Evolutionary conservation across 1,284 basidiomycete species (phyloP), one percentile per base, ranked within the genome.

Genomic region (Ustilago lituana): DNA sequence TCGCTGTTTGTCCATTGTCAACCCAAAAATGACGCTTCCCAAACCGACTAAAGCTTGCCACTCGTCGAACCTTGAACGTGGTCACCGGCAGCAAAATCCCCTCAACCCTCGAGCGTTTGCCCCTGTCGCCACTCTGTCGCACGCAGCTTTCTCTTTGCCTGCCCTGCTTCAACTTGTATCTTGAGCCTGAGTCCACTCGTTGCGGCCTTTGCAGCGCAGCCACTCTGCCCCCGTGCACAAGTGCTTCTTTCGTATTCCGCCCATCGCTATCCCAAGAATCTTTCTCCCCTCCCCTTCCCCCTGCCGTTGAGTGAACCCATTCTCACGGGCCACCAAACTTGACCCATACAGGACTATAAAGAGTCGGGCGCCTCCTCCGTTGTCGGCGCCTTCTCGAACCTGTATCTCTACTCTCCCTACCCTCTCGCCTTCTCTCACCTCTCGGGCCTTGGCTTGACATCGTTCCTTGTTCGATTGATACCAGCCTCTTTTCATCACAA

Each of bases 41-140:
- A n/a, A n/a, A n/a, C n/a, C n/a, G n/a, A n/a, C n/a, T n/a, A n/a
- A n/a, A n/a, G n/a, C n/a, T n/a, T n/a, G n/a, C n/a, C n/a, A n/a
- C n/a, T n/a, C n/a, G n/a, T n/a, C n/a, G n/a, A n/a, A n/a, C n/a
- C n/a, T n/a, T 41, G 46, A 58, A 64, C 55, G 62, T 58, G 62
- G 54, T 33, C 22, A 17, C 24, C 46, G 47, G 35, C 43, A 54
- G 55, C 51, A 31, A 55, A 59, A 59, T 55, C 62, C 59, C 62
- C 62, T 65, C 62, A 65, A 48, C 62, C 62, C 62, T 55, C 27
- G 17, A 22, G 20, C 19, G 22, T 24, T 22, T 31, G 7, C 47
- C n/a, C 4, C 22, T 19, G 12, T 27, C 22, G 36, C n/a, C 27
- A 32, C 36, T 26, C 24, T 32, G 37, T 29, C 45, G n/a, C 22